Base-by-base conservation (phyloP, 2,329 filamentous ascomycete species). In the Periglandula ipomoeae region DNA sequence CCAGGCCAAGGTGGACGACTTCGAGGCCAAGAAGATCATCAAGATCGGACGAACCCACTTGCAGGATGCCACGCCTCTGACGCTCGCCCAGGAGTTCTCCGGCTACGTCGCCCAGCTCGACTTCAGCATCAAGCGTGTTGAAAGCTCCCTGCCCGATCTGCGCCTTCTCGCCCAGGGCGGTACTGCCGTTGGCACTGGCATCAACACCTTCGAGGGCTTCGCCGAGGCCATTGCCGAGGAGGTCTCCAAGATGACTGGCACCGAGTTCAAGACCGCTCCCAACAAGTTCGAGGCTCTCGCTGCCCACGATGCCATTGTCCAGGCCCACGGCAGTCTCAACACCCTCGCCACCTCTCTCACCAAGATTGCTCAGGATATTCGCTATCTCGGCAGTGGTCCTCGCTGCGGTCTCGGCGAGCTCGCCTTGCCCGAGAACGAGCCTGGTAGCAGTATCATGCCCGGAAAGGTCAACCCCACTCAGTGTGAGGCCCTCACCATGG, bases 391-490 rank as follows among this genome's bases (percentile, higher is more conserved):
- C 60, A 95, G 88, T 58, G 93, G 93, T 15, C 93, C 93, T 49
- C 89, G 93, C 52, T 97, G 93, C 70, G 93, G 93, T 62, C 84
- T 97, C 20, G 91, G 90, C 57, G 93, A 98, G 75, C 81, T 98
- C 55, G 80, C 81, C 63, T 82, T 98, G 46, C 93, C 93, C 23
- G 93, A 98, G 75, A 98, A 98, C 73, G 93, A 98, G 76, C 93
- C 93, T 30, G 91, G 91, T 55, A 93, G 86, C 63, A 94, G 87
- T 59, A 97, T 98, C 76, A 98, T 98, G 93, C 93, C 93, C 40
- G 93, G 93, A 63, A 98, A 98, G 77, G 93, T 98, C 67, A 98
- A 98, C 76, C 93, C 93, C 27, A 98, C 93, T 27, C 93, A 98
- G 73, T 95, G 89, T 72, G 93, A 98, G 76, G 87, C 89, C 53